Base-by-base conservation (phyloP, 352 stramenopile genomes). In the Pilasporangium apinafurcum region DNA sequence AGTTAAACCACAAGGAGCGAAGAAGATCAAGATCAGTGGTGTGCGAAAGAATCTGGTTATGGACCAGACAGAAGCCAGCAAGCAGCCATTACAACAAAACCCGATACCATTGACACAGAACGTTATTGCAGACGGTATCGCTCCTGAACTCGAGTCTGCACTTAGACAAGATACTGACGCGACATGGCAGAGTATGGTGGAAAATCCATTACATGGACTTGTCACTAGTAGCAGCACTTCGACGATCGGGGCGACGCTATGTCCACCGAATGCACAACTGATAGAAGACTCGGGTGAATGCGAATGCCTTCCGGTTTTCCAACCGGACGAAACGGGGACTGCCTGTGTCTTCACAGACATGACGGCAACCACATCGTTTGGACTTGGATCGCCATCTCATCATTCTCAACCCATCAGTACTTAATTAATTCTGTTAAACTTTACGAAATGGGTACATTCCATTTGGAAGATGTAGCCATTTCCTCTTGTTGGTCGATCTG, bases 1-100 rank as follows among this genome's bases (percentile, higher is more conserved):
- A 22, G 10, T 13, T 9, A 30, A 24, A 20, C 5, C 13, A n/a
- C 17, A 21, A 25, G 27, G 42, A 48, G 22, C 42, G 37, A 36
- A 40, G 17, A 68, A 38, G 37, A 83, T 88, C 58, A 81, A 73
- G 53, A 84, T 88, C 51, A 88, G 65, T 31, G 66, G 72, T 9
- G 59, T 88, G 9, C 72, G 70, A n/a, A 62, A 81, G 28, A 84
- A 86, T 39, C 59, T 67, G 10, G 7, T 45, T 8, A 41, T 41
- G 13, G 36, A 31, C 32, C 38, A 44, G 37, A n/a, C 37, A 22
- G 40, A 47, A 17, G 4, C 2, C 16, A 29, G 37, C 17, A 17
- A 36, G 39, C 26, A 46, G 16, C 10, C 5, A 3, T 6, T 14
- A 12, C 13, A 14, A 30, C 18, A 47, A 18, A 25, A 35, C n/a